Evolutionary conservation across 2,329 filamentous ascomycete species (phyloP).

Genomic region (Penicillium sp.): DNA sequence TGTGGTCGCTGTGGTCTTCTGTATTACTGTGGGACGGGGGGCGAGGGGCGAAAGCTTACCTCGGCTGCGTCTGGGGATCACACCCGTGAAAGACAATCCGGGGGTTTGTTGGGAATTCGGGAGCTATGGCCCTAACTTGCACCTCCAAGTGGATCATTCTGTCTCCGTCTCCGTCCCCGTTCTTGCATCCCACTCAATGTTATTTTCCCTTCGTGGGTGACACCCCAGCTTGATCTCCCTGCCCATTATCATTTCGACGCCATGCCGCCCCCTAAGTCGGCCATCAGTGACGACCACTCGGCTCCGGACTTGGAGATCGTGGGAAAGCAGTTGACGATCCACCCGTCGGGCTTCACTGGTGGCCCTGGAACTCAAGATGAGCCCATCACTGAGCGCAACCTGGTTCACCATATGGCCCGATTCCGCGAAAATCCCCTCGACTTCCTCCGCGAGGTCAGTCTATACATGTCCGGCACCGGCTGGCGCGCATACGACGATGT

Average conservation of each 20-base stretch:
- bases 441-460: constrained; percentile 89
- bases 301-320: constrained; percentile 79
- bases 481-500: constrained; percentile 94
- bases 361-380: constrained; percentile 45
- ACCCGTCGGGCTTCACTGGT: constrained; percentile 66
- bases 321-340: constrained; percentile 73
- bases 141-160: background rate
- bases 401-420: constrained; percentile 76
- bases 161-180: background rate
- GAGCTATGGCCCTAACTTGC: constrained; percentile 24
- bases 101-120: constrained; percentile 31
- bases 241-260: constrained; percentile 5
- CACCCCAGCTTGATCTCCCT: background rate
- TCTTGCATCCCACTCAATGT: constrained; percentile 8
- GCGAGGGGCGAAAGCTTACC: constrained; percentile 8
- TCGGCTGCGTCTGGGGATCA: constrained; percentile 34
- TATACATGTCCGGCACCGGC: constrained; percentile 89
- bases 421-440: constrained; percentile 75
- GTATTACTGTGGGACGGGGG: background rate
- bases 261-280: constrained; percentile 38
- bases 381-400: constrained; percentile 53
- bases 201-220: constrained; percentile 1
- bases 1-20: background rate
- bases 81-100: constrained; percentile 15
- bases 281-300: constrained; percentile 45